Evolutionary conservation across 2,329 filamentous ascomycete species (phyloP).

Genomic region (Ophidiomyces ophidiicola): DNA sequence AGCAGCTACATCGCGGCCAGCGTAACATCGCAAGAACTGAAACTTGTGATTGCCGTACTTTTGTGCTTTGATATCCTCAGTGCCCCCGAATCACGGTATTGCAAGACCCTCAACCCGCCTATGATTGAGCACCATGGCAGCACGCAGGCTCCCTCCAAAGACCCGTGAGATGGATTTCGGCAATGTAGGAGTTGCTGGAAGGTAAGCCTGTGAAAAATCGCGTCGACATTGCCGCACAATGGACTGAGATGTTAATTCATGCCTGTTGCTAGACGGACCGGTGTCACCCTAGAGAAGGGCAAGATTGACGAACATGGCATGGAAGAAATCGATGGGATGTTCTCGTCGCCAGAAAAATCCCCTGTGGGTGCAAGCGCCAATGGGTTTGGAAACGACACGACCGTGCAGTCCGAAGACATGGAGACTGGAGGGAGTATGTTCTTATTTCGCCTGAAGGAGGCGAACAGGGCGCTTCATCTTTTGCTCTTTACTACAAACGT

Average conservation of each 20-base stretch:
- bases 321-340: conserved; percentile 74
- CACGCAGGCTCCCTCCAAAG: conserved; percentile 31
- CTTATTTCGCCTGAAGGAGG: too few relatives aligned
- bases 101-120: background rate
- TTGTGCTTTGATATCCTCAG: conserved; percentile 1
- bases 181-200: conserved; percentile 37
- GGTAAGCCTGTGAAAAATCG: conserved; percentile 23
- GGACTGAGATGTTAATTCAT: conserved; percentile 14
- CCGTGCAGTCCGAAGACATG: conserved; percentile 48
- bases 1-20: too few relatives aligned
- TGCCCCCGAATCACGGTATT: too few relatives aligned
- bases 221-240: background rate
- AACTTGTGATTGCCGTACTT: too few relatives aligned
- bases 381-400: conserved; percentile 31
- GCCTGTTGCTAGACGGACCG: conserved; percentile 60
- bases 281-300: conserved; percentile 67
- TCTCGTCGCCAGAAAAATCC: conserved; percentile 72
- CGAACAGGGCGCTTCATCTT: background rate
- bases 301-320: conserved; percentile 83
- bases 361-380: conserved; percentile 28
- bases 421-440: conserved; percentile 50
- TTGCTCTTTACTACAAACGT: background rate
- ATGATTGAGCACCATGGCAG: conserved; percentile 16
- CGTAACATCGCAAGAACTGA: too few relatives aligned
- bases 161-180: conserved; percentile 38